Percentiles rank a stretch among this genome's conserved stretches.
Evolutionary conservation across 306 rosid species (phyloP).

Genomic region (Carpinus viminea): DNA sequence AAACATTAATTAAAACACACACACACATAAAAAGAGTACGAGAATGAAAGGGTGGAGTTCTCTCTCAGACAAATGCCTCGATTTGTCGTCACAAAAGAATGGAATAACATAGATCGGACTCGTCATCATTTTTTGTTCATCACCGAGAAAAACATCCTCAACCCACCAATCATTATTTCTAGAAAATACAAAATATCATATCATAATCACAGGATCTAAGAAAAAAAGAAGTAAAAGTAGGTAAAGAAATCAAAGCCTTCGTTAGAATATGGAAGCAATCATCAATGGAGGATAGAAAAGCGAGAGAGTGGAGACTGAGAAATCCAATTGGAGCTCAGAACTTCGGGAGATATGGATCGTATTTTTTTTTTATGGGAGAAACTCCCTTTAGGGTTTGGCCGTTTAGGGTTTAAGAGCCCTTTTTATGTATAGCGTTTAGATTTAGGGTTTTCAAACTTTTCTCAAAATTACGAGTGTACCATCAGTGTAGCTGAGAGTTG

Average conservation of each 20-base stretch:
- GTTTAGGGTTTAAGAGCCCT: too few species aligned
- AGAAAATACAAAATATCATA: not conserved
- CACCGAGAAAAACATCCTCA: conserved; percentile 55
- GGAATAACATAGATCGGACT: conserved; percentile 66
- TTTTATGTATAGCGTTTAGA: too few species aligned
- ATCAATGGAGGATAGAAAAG: not conserved
- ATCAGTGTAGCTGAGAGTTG: not conserved
- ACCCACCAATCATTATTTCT: not conserved
- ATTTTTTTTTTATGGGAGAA: too few species aligned
- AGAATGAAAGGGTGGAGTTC: not conserved
- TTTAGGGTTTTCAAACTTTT: too few species aligned
- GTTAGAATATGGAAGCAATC: conserved; percentile 1
- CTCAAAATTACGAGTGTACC: not conserved
- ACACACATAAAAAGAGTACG: not conserved
- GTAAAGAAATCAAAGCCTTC: not conserved
- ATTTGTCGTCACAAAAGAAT: conserved; percentile 70
- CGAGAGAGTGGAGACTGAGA: not conserved
- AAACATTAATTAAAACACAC: too few species aligned
- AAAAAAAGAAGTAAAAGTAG: not conserved
- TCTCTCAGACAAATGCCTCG: conserved; percentile 99
- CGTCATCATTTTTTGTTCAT: conserved; percentile 76
- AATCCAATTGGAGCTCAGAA: too few species aligned
- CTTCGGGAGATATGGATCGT: too few species aligned
- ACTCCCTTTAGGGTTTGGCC: too few species aligned
- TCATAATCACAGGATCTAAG: not conserved